Conservation (phyloP, 2,329 filamentous ascomycete genomes). For the Fusarium sp. region DNA sequence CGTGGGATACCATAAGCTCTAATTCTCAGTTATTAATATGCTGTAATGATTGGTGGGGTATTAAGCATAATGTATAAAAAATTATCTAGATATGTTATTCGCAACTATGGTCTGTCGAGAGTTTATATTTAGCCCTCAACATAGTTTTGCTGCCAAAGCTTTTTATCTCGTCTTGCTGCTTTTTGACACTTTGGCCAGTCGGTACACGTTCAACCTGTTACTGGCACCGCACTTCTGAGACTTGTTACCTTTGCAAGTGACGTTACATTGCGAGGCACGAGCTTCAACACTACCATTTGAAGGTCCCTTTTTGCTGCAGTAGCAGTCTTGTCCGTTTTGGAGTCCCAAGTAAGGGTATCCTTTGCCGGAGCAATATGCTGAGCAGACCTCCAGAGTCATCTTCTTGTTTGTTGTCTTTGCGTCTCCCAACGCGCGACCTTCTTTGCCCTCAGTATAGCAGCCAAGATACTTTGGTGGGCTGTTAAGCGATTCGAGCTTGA, state of each 20-base stretch:
- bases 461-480: slow-evolving; percentile 17
- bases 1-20: too few relatives aligned
- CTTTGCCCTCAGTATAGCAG: slow-evolving; percentile 38
- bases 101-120: too few relatives aligned
- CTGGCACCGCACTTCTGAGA: slow-evolving; percentile 29
- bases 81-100: too few relatives aligned
- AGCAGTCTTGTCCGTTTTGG: slow-evolving; percentile 36
- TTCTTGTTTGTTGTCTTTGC: slow-evolving; percentile 25
- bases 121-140: too few relatives aligned
- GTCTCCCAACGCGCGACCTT: slow-evolving; percentile 6
- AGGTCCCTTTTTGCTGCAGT: slow-evolving; percentile 31
- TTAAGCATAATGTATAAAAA: too few relatives aligned
- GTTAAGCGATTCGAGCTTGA: neutral
- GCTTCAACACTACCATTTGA: slow-evolving; percentile 32
- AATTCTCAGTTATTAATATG: too few relatives aligned
- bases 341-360: slow-evolving; percentile 32
- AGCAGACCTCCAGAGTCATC: slow-evolving; percentile 36
- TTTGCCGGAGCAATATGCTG: slow-evolving; percentile 33
- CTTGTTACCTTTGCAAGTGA: slow-evolving; percentile 33
- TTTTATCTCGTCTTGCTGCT: slow-evolving; percentile 3
- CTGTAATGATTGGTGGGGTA: too few relatives aligned
- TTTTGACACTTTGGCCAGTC: slow-evolving; percentile 7
- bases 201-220: slow-evolving; percentile 36
- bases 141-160: neutral
- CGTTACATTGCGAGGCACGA: slow-evolving; percentile 18